Base-by-base conservation (phyloP, 202 grass and related monocot species). In the Setaria italica region DNA sequence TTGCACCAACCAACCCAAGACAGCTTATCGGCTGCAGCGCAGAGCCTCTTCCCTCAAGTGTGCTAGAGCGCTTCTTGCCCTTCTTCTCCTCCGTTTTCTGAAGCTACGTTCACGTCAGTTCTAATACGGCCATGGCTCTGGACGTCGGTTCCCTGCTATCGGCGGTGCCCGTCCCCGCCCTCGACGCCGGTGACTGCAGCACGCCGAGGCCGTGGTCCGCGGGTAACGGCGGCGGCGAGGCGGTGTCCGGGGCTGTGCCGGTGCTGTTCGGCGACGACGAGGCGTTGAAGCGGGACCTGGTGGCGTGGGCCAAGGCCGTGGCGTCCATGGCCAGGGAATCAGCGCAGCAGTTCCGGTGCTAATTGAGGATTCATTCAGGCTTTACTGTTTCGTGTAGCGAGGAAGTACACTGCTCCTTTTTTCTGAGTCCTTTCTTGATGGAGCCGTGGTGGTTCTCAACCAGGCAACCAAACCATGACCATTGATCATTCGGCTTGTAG, bases 271-370 rank as follows among this genome's bases (percentile, higher is more conserved):
- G 63, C 32, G 62, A 39, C 62, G 85, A 91, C 70, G 92, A 97
- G 92, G 87, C 80, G 82, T 87, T 97, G 89, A 97, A 95, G 82
- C 85, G 72, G 67, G 90, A 97, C 82, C 59, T 95, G 43, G 80
- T 91, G 16, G 92, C 89, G 20, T 97, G 95, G 95, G 95, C 92
- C 45, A 95, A 97, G 77, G 92, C 89, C 20, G 95, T 95, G 7
- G 95, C 90, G 2, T 87, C 89, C 82, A 92, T 92, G 71, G 90
- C 85, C 60, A 88, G 85, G 66, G 85, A 88, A 17, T 92, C 87
- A 19, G 16, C 16, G 5, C 51, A 19, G 51, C 51, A 19, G 3
- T 62, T 87, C 84, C 67, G 20, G 13, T 73, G 74, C 58, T 86
- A 33, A 68, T 1, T 30, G 58, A 55, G 1, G 7, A 20, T 46